A percentile compares a stretch with the other conserved stretches of the same genome.
Conservation (phyloP, 805 yeast genomes). For the Lipomyces sp. region DNA sequence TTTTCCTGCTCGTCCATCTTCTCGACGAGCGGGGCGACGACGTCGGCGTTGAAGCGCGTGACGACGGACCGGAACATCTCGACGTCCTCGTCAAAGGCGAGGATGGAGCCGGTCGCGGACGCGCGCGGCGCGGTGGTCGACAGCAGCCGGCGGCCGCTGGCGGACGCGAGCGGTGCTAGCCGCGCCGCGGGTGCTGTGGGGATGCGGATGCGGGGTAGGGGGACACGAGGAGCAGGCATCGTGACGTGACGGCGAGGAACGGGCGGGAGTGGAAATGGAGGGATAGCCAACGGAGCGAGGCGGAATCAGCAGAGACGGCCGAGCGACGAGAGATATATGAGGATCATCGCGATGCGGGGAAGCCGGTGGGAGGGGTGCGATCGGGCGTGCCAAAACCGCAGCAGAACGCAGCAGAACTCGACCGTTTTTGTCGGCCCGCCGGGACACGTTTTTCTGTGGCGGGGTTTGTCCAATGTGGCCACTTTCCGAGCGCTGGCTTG, state of each 20-base stretch:
- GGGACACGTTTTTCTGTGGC: no score
- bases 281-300: no score
- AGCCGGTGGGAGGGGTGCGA: no score
- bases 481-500: no score
- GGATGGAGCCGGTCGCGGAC: conserved; percentile 9
- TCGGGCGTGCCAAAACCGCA: no score
- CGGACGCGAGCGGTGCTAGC: neutral
- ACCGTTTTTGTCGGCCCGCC: no score
- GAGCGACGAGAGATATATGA: neutral
- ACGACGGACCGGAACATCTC: conserved; percentile 43
- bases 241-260: no score
- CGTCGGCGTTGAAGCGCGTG: conserved; percentile 41
- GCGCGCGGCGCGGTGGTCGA: conserved; percentile 1
- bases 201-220: neutral
- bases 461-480: no score
- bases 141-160: neutral
- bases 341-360: neutral
- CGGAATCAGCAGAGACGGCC: no score
- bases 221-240: no score
- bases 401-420: no score
- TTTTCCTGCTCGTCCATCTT: conserved; percentile 43
- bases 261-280: no score
- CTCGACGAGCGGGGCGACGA: conserved; percentile 41
- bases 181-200: neutral
- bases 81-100: conserved; percentile 43